A percentile compares a stretch with the other conserved stretches of the same genome.
Conservation (phyloP, 2,329 filamentous ascomycete species). For the Pseudocercospora pini-densiflorae region DNA sequence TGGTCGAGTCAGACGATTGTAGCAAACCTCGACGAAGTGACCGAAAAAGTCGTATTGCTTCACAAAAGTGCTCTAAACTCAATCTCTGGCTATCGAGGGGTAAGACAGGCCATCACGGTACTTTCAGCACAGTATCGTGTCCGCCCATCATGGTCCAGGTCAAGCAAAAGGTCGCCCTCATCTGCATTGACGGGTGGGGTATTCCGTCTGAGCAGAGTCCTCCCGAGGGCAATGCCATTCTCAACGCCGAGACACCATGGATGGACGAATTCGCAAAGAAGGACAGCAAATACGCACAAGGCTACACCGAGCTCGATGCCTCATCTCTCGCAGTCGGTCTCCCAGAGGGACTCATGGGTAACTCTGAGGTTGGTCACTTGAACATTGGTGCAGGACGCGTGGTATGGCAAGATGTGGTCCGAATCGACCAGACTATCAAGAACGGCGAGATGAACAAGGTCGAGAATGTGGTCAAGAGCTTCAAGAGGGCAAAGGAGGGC, state of each 20-base stretch:
- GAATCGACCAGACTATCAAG: slow-evolving; percentile 93
- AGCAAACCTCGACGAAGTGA: background rate
- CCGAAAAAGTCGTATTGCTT: background rate
- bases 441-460: slow-evolving; percentile 78
- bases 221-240: slow-evolving; percentile 83
- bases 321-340: slow-evolving; percentile 95
- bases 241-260: slow-evolving; percentile 86
- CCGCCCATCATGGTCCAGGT: slow-evolving; percentile 62
- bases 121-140: background rate
- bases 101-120: background rate
- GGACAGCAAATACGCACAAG: slow-evolving; percentile 74
- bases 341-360: slow-evolving; percentile 97
- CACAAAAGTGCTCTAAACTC: background rate
- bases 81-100: background rate
- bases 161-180: slow-evolving; percentile 72
- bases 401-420: slow-evolving; percentile 91
- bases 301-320: slow-evolving; percentile 91
- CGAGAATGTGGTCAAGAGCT: slow-evolving; percentile 75
- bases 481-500: slow-evolving; percentile 79
- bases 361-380: slow-evolving; percentile 97
- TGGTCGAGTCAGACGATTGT: background rate
- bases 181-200: slow-evolving; percentile 99
- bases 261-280: slow-evolving; percentile 82
- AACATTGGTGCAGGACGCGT: slow-evolving; percentile 98
- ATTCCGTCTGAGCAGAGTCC: slow-evolving; percentile 79